These are phyloP conservation scores for Pseudogymnoascus pannorum DNA, from an alignment of 2,329 filamentous ascomycete genomes.

Conservation along the genomic window DNA sequence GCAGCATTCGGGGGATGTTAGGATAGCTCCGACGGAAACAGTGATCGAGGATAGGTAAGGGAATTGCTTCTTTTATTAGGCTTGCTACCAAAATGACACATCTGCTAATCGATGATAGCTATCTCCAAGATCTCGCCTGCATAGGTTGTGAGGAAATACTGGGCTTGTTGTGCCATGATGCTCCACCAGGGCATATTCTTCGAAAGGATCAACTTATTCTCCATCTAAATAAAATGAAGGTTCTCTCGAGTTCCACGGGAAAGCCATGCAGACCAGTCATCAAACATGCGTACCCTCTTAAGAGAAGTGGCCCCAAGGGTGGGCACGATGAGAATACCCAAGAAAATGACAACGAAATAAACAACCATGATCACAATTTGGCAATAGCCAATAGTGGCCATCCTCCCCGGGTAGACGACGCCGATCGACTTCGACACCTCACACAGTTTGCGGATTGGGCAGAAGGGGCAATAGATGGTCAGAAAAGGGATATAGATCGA, in stretches of 20 bases:
- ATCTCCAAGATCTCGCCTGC: conserved; percentile 26
- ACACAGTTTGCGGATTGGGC: conserved; percentile 22
- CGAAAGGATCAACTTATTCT: conserved; percentile 25
- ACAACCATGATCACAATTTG: not conserved
- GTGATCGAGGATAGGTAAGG: conserved; percentile 24
- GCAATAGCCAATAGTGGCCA: not conserved
- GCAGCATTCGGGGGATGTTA: conserved; percentile 19
- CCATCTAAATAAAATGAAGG: conserved; percentile 20
- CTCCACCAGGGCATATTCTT: conserved; percentile 25
- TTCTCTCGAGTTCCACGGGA: conserved; percentile 21
- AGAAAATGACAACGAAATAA: not conserved
- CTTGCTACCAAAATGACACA: not conserved
- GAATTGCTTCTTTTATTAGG: not conserved
- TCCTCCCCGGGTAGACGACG: not conserved
- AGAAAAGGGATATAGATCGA: conserved; percentile 27
- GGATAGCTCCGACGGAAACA: conserved; percentile 19
- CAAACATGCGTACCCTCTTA: not conserved
- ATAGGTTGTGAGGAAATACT: conserved; percentile 20
- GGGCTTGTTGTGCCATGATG: conserved; percentile 26
- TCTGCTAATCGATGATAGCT: conserved; percentile 16
- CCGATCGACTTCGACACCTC: conserved; percentile 5
- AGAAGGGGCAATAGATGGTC: conserved; percentile 19
- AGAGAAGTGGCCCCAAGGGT: not conserved
- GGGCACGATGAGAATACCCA: not conserved
- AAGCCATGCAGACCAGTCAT: conserved; percentile 13